Percentiles rank a stretch among this genome's conserved stretches.
phyloP scores from a whole-genome alignment of 2,329 filamentous ascomycete genomes.

The Trichoderma gracile region DNA sequence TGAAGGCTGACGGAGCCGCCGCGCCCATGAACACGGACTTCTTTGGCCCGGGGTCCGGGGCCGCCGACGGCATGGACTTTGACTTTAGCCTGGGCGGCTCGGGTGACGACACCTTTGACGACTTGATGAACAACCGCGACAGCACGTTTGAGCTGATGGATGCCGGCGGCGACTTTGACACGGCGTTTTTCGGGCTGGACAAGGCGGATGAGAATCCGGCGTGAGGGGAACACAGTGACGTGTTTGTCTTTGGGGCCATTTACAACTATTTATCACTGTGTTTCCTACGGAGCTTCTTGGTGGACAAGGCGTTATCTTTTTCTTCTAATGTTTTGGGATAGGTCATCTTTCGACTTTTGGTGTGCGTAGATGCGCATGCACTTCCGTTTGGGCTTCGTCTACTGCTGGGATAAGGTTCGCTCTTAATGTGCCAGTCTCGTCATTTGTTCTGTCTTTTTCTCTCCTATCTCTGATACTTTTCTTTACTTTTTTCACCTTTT shows the following conservation, averaged over 20 bases:
- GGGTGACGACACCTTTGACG: conserved; percentile 49
- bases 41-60: conserved; percentile 47
- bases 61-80: conserved; percentile 42
- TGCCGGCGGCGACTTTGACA: conserved; percentile 49
- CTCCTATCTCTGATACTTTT: not conserved
- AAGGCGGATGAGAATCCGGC: conserved; percentile 28
- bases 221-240: conserved; percentile 12
- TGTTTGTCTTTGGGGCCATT: not conserved
- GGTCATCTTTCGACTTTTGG: too few relatives aligned
- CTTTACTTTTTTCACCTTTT: too few relatives aligned
- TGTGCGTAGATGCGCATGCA: too few relatives aligned
- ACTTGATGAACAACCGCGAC: conserved; percentile 49
- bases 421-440: not conserved
- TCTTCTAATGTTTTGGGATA: too few relatives aligned
- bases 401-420: too few relatives aligned
- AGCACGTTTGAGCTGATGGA: conserved; percentile 45
- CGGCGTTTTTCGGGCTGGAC: conserved; percentile 48
- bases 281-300: not conserved
- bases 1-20: conserved; percentile 33
- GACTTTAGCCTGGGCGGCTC: conserved; percentile 37
- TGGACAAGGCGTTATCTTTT: not conserved
- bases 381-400: too few relatives aligned
- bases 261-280: not conserved
- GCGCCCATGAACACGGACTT: conserved; percentile 45
- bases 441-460: not conserved